phyloP scores from a whole-genome alignment of 768 basidiomycete genomes.

The Amylocystis lapponica region DNA sequence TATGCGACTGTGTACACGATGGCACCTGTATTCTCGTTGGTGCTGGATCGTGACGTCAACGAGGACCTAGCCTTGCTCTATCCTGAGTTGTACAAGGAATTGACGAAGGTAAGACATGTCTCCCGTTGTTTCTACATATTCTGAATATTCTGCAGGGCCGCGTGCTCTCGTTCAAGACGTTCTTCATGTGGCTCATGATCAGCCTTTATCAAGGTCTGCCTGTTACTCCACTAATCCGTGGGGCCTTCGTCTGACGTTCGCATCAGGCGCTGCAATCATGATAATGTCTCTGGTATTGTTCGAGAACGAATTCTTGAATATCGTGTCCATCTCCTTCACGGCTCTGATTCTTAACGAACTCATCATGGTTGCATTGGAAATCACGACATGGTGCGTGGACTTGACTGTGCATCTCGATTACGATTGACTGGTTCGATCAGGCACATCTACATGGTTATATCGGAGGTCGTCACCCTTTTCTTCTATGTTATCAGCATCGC shows the following conservation, averaged over 20 bases:
- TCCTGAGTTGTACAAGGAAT: conserved; percentile 95
- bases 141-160: conserved; percentile 59
- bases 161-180: conserved; percentile 93
- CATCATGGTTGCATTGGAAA: conserved; percentile 98
- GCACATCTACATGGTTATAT: conserved; percentile 94
- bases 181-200: conserved; percentile 97
- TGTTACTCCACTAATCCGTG: not conserved
- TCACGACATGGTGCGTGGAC: conserved; percentile 78
- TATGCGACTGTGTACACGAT: conserved; percentile 97
- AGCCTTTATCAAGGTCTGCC: conserved; percentile 89
- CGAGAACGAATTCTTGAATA: conserved; percentile 96
- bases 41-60: conserved; percentile 92
- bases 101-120: conserved; percentile 72
- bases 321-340: conserved; percentile 97
- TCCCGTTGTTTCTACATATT: too few relatives aligned
- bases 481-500: conserved; percentile 89
- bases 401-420: not conserved
- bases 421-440: conserved; percentile 30
- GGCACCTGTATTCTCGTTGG: conserved; percentile 97
- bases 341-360: conserved; percentile 94
- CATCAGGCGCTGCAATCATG: conserved; percentile 92
- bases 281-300: conserved; percentile 94
- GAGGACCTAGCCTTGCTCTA: conserved; percentile 93
- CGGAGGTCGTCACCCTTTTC: conserved; percentile 82
- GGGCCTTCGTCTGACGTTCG: not conserved